Percentiles rank a stretch among this genome's conserved stretches.
Evolutionary conservation across 2,329 filamentous ascomycete genomes (phyloP).

Genomic region (Madurella mycetomatis): DNA sequence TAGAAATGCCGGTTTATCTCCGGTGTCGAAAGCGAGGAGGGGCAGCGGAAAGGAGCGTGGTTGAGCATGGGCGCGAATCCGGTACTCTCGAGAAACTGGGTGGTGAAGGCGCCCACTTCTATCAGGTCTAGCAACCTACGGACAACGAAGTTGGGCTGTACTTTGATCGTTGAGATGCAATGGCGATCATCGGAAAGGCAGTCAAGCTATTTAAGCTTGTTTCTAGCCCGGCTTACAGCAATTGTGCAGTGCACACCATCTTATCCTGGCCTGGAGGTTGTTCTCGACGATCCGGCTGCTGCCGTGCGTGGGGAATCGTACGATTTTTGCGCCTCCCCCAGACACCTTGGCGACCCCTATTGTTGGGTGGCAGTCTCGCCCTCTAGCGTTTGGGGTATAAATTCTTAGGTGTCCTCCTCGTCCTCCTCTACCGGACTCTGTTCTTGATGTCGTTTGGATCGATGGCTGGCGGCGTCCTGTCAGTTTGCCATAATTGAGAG

Average conservation of each 20-base stretch:
- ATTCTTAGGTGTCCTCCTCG: not conserved
- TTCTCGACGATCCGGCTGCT: slow-evolving; percentile 22
- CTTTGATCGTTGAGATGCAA: not conserved
- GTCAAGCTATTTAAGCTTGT: slow-evolving; percentile 12
- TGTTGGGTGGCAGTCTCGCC: no score
- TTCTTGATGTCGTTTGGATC: no score
- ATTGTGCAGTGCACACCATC: slow-evolving; percentile 11
- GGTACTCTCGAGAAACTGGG: not conserved
- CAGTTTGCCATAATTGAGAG: no score
- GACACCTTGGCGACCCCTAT: not conserved
- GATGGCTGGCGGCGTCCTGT: no score
- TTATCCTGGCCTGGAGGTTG: slow-evolving; percentile 17
- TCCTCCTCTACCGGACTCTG: no score
- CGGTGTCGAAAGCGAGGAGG: not conserved
- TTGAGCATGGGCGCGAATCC: not conserved
- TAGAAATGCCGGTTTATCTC: not conserved
- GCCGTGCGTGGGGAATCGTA: slow-evolving; percentile 25
- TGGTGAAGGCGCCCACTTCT: not conserved
- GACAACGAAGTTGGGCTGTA: not conserved
- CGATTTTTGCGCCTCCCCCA: slow-evolving; percentile 20
- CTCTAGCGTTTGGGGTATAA: no score
- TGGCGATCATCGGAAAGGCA: not conserved
- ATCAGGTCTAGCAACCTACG: not conserved
- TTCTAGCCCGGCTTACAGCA: slow-evolving; percentile 2
- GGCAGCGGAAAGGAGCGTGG: not conserved